These are phyloP conservation scores for Trebouxia sp. DNA, from an alignment of 139 green algal genomes.

Conservation along the genomic window DNA sequence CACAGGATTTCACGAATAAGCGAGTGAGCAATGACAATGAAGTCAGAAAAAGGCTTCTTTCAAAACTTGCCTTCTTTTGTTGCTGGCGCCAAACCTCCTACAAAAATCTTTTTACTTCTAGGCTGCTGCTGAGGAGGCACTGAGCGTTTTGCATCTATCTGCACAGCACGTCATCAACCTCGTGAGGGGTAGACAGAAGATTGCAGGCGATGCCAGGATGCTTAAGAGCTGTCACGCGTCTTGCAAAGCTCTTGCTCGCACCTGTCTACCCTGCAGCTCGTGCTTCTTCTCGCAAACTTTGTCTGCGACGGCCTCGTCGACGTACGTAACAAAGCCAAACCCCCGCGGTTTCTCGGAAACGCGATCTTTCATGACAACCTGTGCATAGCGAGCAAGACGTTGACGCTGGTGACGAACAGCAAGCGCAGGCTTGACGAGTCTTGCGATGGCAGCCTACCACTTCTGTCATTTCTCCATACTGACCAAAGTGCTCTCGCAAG, in stretches of 20 bases:
- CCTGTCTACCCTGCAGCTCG: conserved; percentile 66
- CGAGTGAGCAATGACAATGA: too few relatives aligned
- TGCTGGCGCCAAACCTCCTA: conserved; percentile 81
- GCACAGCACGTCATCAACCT: conserved; percentile 3
- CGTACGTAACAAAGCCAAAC: conserved; percentile 87
- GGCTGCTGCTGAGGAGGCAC: conserved; percentile 63
- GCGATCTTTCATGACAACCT: conserved; percentile 83
- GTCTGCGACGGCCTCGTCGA: conserved; percentile 54
- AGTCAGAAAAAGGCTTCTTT: too few relatives aligned
- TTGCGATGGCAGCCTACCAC: conserved; percentile 49
- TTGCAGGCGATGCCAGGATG: neutral
- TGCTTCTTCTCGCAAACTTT: conserved; percentile 61
- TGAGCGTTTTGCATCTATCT: conserved; percentile 87
- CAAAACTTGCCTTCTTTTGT: conserved; percentile 68
- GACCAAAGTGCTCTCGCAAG: conserved; percentile 64
- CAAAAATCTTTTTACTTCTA: conserved; percentile 84
- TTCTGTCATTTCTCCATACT: conserved; percentile 71
- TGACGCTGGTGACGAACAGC: neutral
- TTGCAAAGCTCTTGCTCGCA: neutral
- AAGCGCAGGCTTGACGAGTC: neutral
- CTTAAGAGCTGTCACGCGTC: neutral
- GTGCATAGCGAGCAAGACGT: neutral
- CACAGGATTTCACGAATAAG: too few relatives aligned
- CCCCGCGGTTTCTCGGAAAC: conserved; percentile 67
- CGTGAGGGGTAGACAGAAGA: too few relatives aligned